These are phyloP conservation scores for Tilletia walkeri DNA, from an alignment of 1,284 basidiomycete genomes.

Conservation along the genomic window DNA sequence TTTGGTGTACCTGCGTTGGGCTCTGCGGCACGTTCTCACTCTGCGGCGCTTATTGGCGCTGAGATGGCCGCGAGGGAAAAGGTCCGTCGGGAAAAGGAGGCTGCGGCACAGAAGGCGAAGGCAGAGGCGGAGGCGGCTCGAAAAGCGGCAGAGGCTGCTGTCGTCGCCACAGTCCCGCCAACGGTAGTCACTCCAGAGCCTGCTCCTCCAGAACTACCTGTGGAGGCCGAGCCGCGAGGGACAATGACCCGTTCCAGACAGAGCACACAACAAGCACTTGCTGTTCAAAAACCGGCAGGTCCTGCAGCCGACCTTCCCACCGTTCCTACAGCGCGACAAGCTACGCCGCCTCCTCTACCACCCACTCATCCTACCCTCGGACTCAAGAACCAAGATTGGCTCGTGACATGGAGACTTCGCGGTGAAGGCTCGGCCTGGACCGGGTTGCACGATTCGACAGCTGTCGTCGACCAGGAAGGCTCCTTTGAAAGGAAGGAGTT, in stretches of 20 bases:
- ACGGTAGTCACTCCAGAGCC: no score
- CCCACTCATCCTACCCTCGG: conserved; percentile 8
- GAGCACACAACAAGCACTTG: no score
- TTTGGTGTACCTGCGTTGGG: conserved; percentile 5
- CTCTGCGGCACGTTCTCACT: background rate
- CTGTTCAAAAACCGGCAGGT: no score
- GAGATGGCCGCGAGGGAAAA: background rate
- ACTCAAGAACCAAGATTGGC: background rate
- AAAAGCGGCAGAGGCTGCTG: background rate
- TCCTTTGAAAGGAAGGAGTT: conserved; percentile 1
- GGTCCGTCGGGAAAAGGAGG: background rate
- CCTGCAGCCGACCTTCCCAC: background rate
- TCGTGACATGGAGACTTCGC: background rate
- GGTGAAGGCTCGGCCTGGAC: conserved; percentile 10
- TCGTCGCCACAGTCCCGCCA: no score
- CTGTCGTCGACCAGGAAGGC: background rate
- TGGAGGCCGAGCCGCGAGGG: no score
- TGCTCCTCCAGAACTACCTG: no score
- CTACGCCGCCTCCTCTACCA: background rate
- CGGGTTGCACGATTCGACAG: background rate
- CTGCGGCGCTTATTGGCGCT: background rate
- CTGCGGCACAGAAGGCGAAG: background rate
- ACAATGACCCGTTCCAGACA: no score
- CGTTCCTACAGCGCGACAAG: background rate
- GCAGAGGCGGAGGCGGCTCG: background rate